Evolutionary conservation across 2,329 filamentous ascomycete species (phyloP).

Genomic region (Talaromyces albobiverticillius): DNA sequence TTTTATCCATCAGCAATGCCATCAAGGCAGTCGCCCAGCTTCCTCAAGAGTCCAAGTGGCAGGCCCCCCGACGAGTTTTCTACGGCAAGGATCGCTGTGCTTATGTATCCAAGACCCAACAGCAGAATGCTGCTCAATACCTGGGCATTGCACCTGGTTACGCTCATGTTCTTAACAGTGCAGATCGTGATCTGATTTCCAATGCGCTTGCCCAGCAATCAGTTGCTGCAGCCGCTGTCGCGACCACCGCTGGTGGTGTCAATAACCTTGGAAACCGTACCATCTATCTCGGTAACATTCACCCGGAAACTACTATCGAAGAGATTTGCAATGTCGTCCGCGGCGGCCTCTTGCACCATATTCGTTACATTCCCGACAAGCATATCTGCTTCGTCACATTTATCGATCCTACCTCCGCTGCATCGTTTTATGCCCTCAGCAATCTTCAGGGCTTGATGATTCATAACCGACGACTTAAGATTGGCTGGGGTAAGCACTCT

Average conservation of each 20-base stretch:
- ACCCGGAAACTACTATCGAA: constrained; percentile 97
- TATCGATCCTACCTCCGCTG: constrained; percentile 95
- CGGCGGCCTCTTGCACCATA: constrained; percentile 92
- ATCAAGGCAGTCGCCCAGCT: constrained; percentile 97
- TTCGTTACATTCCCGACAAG: constrained; percentile 99
- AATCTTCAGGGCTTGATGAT: constrained; percentile 99
- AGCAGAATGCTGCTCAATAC: constrained; percentile 98
- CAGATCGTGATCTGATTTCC: constrained; percentile 93
- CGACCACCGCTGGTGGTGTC: constrained; percentile 92
- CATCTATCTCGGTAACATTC: constrained; percentile 97
- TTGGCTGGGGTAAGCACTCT: constrained; percentile 99
- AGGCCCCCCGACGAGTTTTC: constrained; percentile 90
- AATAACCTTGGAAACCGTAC: constrained; percentile 97
- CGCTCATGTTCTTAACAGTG: constrained; percentile 91
- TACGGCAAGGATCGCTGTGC: constrained; percentile 98
- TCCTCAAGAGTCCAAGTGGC: constrained; percentile 95
- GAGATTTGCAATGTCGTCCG: constrained; percentile 99
- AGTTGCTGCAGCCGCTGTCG: constrained; percentile 91
- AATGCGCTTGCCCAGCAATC: constrained; percentile 96
- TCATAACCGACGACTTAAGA: constrained; percentile 95
- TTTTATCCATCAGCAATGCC: constrained; percentile 93
- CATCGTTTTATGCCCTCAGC: constrained; percentile 95
- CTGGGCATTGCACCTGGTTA: constrained; percentile 95
- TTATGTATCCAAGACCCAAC: constrained; percentile 98
- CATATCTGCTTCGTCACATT: constrained; percentile 99